These are phyloP conservation scores for Coniferiporia sulphurascens DNA, from an alignment of 1,284 basidiomycete species.

Conservation along the genomic window DNA sequence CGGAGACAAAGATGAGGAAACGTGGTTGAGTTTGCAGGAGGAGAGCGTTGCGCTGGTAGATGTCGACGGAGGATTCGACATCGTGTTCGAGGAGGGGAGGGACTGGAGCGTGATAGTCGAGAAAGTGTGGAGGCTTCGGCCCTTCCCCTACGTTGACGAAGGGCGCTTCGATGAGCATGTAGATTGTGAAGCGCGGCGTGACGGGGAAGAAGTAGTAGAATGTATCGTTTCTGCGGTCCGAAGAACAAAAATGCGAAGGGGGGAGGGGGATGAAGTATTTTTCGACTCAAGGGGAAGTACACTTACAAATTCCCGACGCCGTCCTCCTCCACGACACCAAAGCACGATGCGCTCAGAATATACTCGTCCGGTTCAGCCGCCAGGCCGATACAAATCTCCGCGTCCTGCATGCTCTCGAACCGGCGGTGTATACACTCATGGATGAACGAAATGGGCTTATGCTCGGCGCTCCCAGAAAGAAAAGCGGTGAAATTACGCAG, in stretches of 20 bases:
- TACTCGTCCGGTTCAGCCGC: conserved; percentile 42
- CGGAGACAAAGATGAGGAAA: conserved; percentile 45
- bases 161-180: conserved; percentile 35
- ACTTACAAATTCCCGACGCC: conserved; percentile 38
- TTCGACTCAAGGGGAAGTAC: not conserved
- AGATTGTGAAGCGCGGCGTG: conserved; percentile 45
- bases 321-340: conserved; percentile 38
- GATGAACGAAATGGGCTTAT: conserved; percentile 4
- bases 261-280: conserved; percentile 8
- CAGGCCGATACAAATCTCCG: conserved; percentile 34
- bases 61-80: conserved; percentile 43
- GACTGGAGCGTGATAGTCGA: not conserved
- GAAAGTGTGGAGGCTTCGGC: not conserved
- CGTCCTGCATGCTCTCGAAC: conserved; percentile 28
- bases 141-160: not conserved
- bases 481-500: conserved; percentile 15
- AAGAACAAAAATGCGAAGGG: not conserved
- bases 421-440: conserved; percentile 23
- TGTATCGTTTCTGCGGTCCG: conserved; percentile 26
- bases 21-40: conserved; percentile 46
- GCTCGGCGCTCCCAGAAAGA: conserved; percentile 10
- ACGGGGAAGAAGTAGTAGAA: conserved; percentile 50
- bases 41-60: conserved; percentile 51
- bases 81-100: conserved; percentile 36
- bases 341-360: conserved; percentile 39